phyloP scores from a whole-genome alignment of 2,329 filamentous ascomycete species.

The Ascochyta rabiei region DNA sequence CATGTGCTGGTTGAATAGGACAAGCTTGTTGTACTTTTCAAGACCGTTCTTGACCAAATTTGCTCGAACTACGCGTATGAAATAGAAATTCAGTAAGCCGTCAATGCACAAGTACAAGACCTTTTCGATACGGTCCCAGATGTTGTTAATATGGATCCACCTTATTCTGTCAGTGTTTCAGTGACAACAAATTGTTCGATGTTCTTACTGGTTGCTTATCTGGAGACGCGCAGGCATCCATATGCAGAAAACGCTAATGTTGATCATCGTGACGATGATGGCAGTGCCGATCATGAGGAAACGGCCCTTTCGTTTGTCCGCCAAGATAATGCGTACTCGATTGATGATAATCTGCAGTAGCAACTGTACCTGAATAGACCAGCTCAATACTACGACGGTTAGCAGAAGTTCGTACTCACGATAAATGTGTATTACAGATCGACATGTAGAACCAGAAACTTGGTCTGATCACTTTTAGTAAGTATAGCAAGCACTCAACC shows the following conservation, averaged over 20 bases:
- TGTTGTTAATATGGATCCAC: conserved; percentile 32
- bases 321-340: conserved; percentile 34
- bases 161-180: neutral
- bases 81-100: conserved; percentile 33
- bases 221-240: conserved; percentile 40
- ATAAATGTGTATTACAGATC: conserved; percentile 24
- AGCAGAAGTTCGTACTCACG: neutral
- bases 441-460: conserved; percentile 43
- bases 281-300: conserved; percentile 23
- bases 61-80: conserved; percentile 31
- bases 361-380: conserved; percentile 38
- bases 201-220: conserved; percentile 21
- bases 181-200: neutral
- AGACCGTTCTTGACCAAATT: conserved; percentile 37
- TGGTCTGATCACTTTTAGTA: conserved; percentile 37
- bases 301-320: conserved; percentile 21
- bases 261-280: conserved; percentile 29
- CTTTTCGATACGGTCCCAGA: conserved; percentile 39
- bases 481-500: conserved; percentile 44
- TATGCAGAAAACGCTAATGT: conserved; percentile 38
- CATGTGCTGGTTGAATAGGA: conserved; percentile 36
- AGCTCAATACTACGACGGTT: conserved; percentile 24
- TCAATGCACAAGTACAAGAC: conserved; percentile 33
- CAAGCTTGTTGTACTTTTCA: conserved; percentile 33
- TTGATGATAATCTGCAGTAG: conserved; percentile 42